phyloP scores from a whole-genome alignment of 768 basidiomycete genomes.

The Boletus tomentosulus region DNA sequence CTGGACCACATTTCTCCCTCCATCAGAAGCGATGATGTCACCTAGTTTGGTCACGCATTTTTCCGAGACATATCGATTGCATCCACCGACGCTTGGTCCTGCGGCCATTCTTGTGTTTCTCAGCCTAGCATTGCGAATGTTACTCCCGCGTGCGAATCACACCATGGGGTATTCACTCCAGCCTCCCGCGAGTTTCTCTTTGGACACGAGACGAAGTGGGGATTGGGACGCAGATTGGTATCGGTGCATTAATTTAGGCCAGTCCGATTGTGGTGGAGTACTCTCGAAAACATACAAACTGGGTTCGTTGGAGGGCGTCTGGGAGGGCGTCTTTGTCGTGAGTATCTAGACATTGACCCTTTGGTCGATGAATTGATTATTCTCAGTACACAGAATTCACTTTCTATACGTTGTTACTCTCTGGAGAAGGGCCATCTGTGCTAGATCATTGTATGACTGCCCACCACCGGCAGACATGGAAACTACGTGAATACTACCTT shows the following conservation, averaged over 20 bases:
- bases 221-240: constrained; percentile 76
- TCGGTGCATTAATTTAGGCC: constrained; percentile 43
- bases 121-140: constrained; percentile 39
- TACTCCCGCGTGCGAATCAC: constrained; percentile 2
- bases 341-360: constrained; percentile 22
- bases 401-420: constrained; percentile 74
- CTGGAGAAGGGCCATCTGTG: constrained; percentile 57
- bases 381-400: constrained; percentile 78
- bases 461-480: constrained; percentile 89
- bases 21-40: constrained; percentile 17
- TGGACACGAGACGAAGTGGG: constrained; percentile 29
- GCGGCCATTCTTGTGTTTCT: constrained; percentile 73
- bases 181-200: constrained; percentile 11
- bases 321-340: constrained; percentile 79
- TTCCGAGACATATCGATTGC: constrained; percentile 42
- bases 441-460: constrained; percentile 76
- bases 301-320: constrained; percentile 71
- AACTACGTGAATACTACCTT: constrained; percentile 72
- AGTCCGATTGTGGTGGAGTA: constrained; percentile 28
- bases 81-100: constrained; percentile 58
- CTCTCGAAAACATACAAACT: constrained; percentile 50
- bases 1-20: constrained; percentile 56
- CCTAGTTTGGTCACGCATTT: constrained; percentile 37
- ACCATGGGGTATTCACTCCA: constrained; percentile 7
- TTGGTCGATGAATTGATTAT: not conserved